Conservation (phyloP, 805 yeast species). For the Sugiyamaella valdiviana region DNA sequence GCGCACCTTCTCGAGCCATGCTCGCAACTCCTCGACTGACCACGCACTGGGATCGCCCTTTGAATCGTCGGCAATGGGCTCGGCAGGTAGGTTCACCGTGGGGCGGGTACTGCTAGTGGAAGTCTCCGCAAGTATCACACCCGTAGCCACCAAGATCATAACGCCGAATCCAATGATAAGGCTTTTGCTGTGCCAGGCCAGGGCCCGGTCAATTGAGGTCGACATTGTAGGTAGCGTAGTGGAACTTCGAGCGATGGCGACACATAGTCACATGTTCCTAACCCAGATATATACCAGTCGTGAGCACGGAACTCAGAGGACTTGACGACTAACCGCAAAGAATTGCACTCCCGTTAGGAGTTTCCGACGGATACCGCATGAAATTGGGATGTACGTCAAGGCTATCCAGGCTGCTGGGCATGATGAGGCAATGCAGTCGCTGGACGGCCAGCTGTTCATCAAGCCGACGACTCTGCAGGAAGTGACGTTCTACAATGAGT, state of each 20-base stretch:
- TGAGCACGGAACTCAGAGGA: background rate
- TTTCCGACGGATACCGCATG: background rate
- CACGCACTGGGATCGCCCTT: conserved; percentile 15
- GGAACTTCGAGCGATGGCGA: background rate
- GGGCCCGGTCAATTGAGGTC: conserved; percentile 21
- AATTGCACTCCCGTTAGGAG: too few relatives aligned
- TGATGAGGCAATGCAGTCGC: conserved; percentile 62
- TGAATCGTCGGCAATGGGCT: conserved; percentile 11
- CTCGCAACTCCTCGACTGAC: conserved; percentile 17
- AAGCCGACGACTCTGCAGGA: conserved; percentile 65
- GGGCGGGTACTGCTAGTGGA: background rate
- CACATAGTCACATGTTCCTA: background rate
- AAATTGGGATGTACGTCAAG: background rate
- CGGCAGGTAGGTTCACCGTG: conserved; percentile 1
- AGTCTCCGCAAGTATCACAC: conserved; percentile 12
- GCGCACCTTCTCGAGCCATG: conserved; percentile 20
- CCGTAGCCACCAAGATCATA: conserved; percentile 24
- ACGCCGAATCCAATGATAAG: conserved; percentile 25
- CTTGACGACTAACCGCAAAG: too few relatives aligned
- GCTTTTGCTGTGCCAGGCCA: conserved; percentile 15
- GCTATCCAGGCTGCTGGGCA: conserved; percentile 90
- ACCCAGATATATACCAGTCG: background rate
- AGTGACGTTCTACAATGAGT: conserved; percentile 60
- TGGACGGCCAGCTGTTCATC: conserved; percentile 61
- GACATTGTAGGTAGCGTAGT: conserved; percentile 6